These are phyloP conservation scores for Yamadazyma sp. DNA, from an alignment of 805 yeast genomes.

Conservation along the genomic window DNA sequence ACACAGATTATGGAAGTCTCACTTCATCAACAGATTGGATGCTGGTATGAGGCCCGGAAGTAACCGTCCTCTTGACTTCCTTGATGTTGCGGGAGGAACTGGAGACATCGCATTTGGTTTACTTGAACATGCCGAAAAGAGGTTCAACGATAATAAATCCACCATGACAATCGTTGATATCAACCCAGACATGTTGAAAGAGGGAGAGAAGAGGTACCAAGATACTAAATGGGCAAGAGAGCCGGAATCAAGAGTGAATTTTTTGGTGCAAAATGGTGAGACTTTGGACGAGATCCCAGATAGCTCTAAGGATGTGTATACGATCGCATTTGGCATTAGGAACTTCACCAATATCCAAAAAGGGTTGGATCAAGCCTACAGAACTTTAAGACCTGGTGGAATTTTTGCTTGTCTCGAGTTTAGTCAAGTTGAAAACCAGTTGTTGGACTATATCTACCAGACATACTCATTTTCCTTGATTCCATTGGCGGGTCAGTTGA, in stretches of 20 bases:
- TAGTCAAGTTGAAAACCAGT: constrained; percentile 81
- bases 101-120: constrained; percentile 98
- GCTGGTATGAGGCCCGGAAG: constrained; percentile 92
- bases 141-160: constrained; percentile 70
- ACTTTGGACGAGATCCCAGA: constrained; percentile 77
- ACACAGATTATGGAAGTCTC: constrained; percentile 93
- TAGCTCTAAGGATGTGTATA: constrained; percentile 89
- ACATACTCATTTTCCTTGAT: constrained; percentile 84
- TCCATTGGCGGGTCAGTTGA: constrained; percentile 93
- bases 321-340: constrained; percentile 96
- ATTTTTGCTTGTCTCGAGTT: constrained; percentile 95
- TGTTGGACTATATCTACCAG: constrained; percentile 74
- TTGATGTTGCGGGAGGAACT: constrained; percentile 98
- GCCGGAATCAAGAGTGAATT: constrained; percentile 61
- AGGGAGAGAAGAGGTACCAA: constrained; percentile 78
- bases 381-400: constrained; percentile 96
- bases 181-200: constrained; percentile 92
- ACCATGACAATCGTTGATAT: constrained; percentile 93
- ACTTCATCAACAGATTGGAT: constrained; percentile 81
- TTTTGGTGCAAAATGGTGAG: constrained; percentile 92
- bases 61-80: constrained; percentile 72
- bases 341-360: constrained; percentile 94
- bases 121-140: constrained; percentile 81
- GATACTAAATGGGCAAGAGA: constrained; percentile 57
- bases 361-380: constrained; percentile 91